Evolutionary conservation across 768 basidiomycete genomes (phyloP).

Genomic region (Suillus luteus): DNA sequence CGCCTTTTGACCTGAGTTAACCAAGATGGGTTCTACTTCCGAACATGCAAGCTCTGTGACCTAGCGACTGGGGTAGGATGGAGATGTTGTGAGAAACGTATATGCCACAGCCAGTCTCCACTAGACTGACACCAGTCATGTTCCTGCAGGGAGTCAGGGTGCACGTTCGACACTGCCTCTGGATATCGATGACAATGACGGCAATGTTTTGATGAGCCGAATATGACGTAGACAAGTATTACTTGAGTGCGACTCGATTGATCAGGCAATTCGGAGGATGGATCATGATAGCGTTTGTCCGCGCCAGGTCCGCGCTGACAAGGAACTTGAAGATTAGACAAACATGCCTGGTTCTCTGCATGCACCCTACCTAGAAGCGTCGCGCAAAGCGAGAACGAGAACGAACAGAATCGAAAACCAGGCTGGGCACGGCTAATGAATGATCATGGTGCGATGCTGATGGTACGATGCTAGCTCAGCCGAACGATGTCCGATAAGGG

Average conservation of each 20-base stretch:
- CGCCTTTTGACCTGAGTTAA: neutral
- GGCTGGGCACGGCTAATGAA: neutral
- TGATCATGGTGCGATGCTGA: conserved; percentile 10
- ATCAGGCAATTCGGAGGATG: neutral
- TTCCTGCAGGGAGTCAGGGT: neutral
- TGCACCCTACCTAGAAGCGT: neutral
- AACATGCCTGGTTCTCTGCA: neutral
- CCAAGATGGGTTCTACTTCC: neutral
- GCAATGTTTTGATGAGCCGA: neutral
- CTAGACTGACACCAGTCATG: neutral
- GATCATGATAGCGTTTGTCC: neutral
- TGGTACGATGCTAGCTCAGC: conserved; percentile 8
- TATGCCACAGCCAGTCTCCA: neutral
- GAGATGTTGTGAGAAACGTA: neutral
- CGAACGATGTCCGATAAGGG: conserved; percentile 14
- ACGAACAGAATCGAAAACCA: neutral
- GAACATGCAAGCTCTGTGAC: neutral
- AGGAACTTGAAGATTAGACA: neutral
- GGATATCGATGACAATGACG: neutral
- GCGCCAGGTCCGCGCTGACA: neutral
- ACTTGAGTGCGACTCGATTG: neutral
- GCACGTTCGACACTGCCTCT: conserved; percentile 6
- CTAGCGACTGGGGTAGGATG: neutral
- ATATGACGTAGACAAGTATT: neutral
- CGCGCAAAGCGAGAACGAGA: neutral